Base-by-base conservation (phyloP, 1,139 yeast genomes). In the Torulaspora pretoriensis region DNA sequence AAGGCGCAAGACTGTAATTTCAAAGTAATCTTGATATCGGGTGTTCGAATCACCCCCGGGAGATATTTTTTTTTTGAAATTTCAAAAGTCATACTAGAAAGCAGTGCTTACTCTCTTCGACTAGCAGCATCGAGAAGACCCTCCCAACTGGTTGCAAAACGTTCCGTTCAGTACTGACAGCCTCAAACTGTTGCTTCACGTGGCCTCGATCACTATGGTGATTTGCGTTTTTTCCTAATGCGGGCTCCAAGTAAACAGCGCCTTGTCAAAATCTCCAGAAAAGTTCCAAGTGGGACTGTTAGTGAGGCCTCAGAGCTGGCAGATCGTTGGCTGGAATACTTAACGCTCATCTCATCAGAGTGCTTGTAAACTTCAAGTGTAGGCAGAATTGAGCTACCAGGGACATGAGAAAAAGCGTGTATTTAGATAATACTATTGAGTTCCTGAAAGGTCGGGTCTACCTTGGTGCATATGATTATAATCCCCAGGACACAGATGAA, bases 401-500 rank as follows among this genome's bases (percentile, higher is more conserved):
- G n/a, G 17, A 16, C 8, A 61, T 61, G 65, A 56, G 64, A 23
- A 61, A 57, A 47, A 54, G 59, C 41, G 50, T 63, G 23, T 54
- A 53, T 46, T 48, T 64, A 44, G 67, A 63, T 34, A 64, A 64
- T 45, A 63, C 68, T 2, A 64, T 64, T 25, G 68, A 64, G 46
- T 64, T 64, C 43, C 45, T 64, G 35, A 63, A 57, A 78, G 92
- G 86, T 57, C 82, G 96, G 46, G 84, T 90, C 35, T 92, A 92
- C 61, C 78, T 92, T 8, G 97, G 96, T 10, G 95, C 96, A 5
- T 89, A 80, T 62, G 96, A 89, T 63, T 70, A 75, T 50, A 70
- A 80, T 8, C 98, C 98, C 1, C 72, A 73, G 44, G 95, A 87
- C 61, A 83, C 92, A 0, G 77, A 74, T 19, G 83, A 83, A 35